Base-by-base conservation (phyloP, 345 rosid genomes). In the Ailanthus altissimus region DNA sequence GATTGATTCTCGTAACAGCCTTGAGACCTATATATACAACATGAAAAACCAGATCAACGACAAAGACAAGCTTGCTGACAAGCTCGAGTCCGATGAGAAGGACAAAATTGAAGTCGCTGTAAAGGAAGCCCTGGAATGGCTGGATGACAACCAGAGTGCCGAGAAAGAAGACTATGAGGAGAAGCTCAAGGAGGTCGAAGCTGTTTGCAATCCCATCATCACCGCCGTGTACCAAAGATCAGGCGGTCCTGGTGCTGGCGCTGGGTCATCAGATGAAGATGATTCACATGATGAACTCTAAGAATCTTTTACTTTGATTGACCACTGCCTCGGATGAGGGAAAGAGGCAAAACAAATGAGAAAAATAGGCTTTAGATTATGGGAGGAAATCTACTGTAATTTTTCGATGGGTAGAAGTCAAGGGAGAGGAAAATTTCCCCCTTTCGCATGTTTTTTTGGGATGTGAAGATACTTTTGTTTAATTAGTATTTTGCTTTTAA, bases 41-140 rank as follows among this genome's bases (percentile, higher is more conserved):
- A 89, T 95, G 99, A 95, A 92, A 80, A 95, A 92, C 92, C 98
- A 93, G 89, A 81, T 93, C 53, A 89, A 36, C 38, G 99, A 95
- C 89, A 92, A 90, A 63, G 97, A 95, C 83, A 93, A 93, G 91
- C 94, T 95, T 14, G 99, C 99, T 0, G 98, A 93, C 86, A 95
- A 95, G 88, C 84, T 95, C 0, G 98, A 95, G 78, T 80, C 88
- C 0, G 99, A 93, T 0, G 99, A 95, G 87, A 95, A 95, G 89
- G 99, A 95, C 70, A 95, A 95, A 78, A 79, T 92, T 0, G 99
- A 95, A 72, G 70, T 92, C 0, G 92, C 98, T 0, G 85, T 83
- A n/a, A 95, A 95, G 89, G 99, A 95, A 51, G 98, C 99, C 46
- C 88, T 95, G 0, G 99, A 95, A 73, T 95, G 96, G 96, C 83